A percentile compares a stretch with the other conserved stretches of the same genome.
Evolutionary conservation across 768 basidiomycete species (phyloP).

Genomic region (Tylopilus rubrobrunneus): DNA sequence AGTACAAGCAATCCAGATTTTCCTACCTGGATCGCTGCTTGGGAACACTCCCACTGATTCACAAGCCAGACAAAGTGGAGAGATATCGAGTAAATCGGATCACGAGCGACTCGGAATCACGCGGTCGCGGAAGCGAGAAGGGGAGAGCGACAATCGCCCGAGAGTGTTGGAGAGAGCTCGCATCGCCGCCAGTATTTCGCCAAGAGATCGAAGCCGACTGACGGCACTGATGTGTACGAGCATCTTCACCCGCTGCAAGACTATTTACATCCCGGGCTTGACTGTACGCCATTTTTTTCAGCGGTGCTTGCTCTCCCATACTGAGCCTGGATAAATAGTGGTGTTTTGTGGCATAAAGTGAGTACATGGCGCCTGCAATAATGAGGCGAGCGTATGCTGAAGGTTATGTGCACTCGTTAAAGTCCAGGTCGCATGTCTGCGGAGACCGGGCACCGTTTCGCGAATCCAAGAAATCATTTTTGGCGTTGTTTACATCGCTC

Average conservation of each 20-base stretch:
- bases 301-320: not conserved
- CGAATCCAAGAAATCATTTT: too few species aligned
- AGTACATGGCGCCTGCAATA: slow-evolving; percentile 6
- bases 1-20: slow-evolving; percentile 3
- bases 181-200: not conserved
- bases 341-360: slow-evolving; percentile 87
- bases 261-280: slow-evolving; percentile 47
- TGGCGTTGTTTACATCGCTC: slow-evolving; percentile 43
- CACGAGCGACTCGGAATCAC: not conserved
- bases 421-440: slow-evolving; percentile 75
- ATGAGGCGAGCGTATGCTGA: not conserved
- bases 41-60: not conserved
- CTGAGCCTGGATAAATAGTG: slow-evolving; percentile 39
- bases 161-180: not conserved
- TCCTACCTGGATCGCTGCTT: slow-evolving; percentile 4
- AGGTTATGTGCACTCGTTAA: not conserved
- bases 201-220: slow-evolving; percentile 39
- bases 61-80: not conserved
- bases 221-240: slow-evolving; percentile 50
- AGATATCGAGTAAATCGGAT: not conserved
- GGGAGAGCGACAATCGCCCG: not conserved
- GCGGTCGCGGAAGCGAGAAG: not conserved
- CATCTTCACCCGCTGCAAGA: slow-evolving; percentile 55
- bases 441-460: slow-evolving; percentile 64
- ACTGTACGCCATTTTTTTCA: slow-evolving; percentile 42